Percentiles rank a stretch among this genome's conserved stretches.
Conservation (phyloP, 1,139 yeast genomes). For the Suhomyces guaymorum region DNA sequence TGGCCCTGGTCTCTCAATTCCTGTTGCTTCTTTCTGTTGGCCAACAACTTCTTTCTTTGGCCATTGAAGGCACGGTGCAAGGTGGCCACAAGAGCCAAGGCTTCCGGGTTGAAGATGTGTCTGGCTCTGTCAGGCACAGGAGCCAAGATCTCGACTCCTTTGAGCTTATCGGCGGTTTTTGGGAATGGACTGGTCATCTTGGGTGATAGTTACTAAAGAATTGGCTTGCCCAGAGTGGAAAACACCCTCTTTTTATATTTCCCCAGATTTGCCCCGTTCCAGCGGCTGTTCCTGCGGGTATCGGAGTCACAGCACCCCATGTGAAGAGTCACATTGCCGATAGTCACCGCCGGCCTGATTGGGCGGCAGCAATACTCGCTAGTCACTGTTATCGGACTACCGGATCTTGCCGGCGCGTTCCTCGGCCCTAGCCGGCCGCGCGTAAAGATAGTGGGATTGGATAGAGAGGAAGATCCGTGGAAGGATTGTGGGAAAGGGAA, state of each 20-base stretch:
- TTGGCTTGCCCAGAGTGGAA: too few species aligned
- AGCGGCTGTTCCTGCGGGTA: neutral
- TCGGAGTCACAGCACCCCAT: slow-evolving; percentile 5
- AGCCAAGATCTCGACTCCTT: slow-evolving; percentile 68
- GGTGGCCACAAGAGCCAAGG: slow-evolving; percentile 70
- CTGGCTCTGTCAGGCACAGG: slow-evolving; percentile 59
- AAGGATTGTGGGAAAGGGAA: too few species aligned
- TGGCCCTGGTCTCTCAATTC: slow-evolving; percentile 63
- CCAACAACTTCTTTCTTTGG: slow-evolving; percentile 60
- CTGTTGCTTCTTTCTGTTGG: slow-evolving; percentile 61
- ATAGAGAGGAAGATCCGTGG: too few species aligned
- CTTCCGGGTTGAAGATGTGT: slow-evolving; percentile 67
- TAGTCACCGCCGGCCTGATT: slow-evolving; percentile 4
- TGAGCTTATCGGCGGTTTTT: slow-evolving; percentile 49
- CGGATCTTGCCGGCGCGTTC: slow-evolving; percentile 6
- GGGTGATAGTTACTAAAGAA: neutral
- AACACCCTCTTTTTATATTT: slow-evolving; percentile 4
- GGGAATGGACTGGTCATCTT: slow-evolving; percentile 55
- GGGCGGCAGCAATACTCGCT: too few species aligned
- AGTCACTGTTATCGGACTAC: slow-evolving; percentile 2
- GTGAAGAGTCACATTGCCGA: slow-evolving; percentile 5
- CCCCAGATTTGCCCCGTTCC: slow-evolving; percentile 8
- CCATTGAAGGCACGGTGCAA: slow-evolving; percentile 71
- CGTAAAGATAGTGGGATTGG: too few species aligned
- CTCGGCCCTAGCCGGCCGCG: neutral